Conservation (phyloP, 345 rosid species). For the Eucalyptus victrix region DNA sequence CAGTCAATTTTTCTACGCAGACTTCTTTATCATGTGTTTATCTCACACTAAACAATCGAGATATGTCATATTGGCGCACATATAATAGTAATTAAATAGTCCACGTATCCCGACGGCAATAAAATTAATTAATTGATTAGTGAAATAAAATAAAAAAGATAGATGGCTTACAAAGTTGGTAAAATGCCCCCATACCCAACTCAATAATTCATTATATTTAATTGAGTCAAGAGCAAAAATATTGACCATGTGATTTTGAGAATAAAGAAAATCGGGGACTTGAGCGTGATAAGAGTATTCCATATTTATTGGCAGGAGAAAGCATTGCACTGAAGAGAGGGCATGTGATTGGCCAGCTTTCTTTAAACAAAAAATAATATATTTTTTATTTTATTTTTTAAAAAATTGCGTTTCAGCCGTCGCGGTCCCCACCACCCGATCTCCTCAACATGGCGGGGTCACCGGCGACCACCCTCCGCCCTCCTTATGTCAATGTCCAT, state of each 20-base stretch:
- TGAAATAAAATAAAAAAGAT: neutral
- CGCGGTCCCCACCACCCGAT: neutral
- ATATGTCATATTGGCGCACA: neutral
- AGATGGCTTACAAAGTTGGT: neutral
- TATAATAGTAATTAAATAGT: neutral
- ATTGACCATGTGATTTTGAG: neutral
- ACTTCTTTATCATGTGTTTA: neutral
- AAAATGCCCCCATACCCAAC: neutral
- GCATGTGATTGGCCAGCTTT: neutral
- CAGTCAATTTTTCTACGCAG: neutral
- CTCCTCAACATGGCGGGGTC: neutral
- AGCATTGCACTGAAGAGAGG: neutral
- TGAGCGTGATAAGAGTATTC: neutral
- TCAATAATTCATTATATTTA: neutral
- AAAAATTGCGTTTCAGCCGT: neutral
- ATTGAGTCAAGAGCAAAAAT: neutral
- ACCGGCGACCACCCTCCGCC: neutral
- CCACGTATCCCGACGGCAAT: neutral
- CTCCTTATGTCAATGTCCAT: neutral
- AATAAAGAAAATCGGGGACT: neutral
- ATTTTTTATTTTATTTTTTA: no score
- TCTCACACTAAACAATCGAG: neutral
- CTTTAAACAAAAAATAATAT: neutral
- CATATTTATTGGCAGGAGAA: neutral
- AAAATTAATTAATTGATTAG: neutral